Base-by-base conservation (phyloP, 495 filamentous ascomycete species). In the Evernia prunastri region DNA sequence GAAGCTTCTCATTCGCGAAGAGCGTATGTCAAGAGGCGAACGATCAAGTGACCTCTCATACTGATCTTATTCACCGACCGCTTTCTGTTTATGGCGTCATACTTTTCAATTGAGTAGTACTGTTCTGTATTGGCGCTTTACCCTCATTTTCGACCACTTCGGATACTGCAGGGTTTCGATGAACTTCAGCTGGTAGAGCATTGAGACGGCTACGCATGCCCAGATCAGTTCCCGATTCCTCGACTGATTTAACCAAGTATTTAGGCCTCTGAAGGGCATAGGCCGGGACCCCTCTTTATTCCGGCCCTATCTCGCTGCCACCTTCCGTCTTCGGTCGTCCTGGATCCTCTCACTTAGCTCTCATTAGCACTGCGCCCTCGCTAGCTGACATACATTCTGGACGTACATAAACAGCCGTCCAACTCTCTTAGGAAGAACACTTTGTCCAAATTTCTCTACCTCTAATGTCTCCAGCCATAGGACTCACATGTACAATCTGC, bases 401-500 rank as follows among this genome's bases (percentile, higher is more conserved):
- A n/a, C 20, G 17, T 23, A 45, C 43, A n/a, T 4, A 3, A 27
- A 27, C 25, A 51, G 0, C 25, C 25, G 13, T 27, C 3, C 11
- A 27, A 1, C 10, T 15, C 6, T 25, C 23, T 10, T 4, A 25
- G 8, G 1, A 25, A 25, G 8, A 49, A 25, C 45, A n/a, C 3
- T 8, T n/a, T 49, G 8, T 23, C 45, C 23, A 27, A 9, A 20
- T 25, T 51, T 17, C 36, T 20, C 40, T 43, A 20, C 13, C 4
- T 8, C 10, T 18, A 43, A 43, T 2, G 5, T 15, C 11, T 17
- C 11, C 25, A 7, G n/a, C 33, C n/a, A 58, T 42, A n/a, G 36
- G 23, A 3, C 36, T 31, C 35, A 11, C 56, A 13, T 61, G 59
- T 11, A 47, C 59, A n/a, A 53, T 61, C 18, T 53, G 59, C 42